Conservation (phyloP, 164 flowering plant species). For the Magnolia sinica region DNA sequence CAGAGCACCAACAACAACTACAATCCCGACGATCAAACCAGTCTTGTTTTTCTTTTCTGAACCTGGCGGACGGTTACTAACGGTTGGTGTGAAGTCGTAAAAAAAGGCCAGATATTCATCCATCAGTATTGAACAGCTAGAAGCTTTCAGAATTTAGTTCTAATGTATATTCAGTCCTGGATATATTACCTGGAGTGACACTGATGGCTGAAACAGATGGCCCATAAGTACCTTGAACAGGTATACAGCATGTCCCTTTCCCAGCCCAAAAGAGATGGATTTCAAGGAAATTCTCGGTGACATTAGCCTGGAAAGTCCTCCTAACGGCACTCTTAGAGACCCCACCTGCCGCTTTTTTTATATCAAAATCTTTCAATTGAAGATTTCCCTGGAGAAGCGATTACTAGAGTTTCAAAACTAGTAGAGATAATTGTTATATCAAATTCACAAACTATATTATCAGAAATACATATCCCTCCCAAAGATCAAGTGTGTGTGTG, state of each 20-base stretch:
- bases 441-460: too few relatives aligned
- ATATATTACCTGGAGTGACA: slow-evolving; percentile 60
- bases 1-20: slow-evolving; percentile 39
- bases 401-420: not conserved
- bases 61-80: slow-evolving; percentile 41
- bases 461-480: too few relatives aligned
- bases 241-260: slow-evolving; percentile 90
- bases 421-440: not conserved
- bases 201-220: slow-evolving; percentile 85
- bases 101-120: not conserved
- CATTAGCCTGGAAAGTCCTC: slow-evolving; percentile 35
- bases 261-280: slow-evolving; percentile 96
- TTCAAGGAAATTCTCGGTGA: slow-evolving; percentile 69
- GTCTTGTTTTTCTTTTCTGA: slow-evolving; percentile 27
- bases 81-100: slow-evolving; percentile 34
- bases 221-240: slow-evolving; percentile 71
- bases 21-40: slow-evolving; percentile 57
- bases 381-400: slow-evolving; percentile 43
- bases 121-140: too few relatives aligned
- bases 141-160: not conserved
- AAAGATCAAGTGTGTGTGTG: too few relatives aligned
- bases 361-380: slow-evolving; percentile 57
- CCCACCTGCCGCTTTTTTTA: slow-evolving; percentile 67
- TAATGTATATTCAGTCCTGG: not conserved
- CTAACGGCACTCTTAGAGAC: slow-evolving; percentile 39